These are phyloP conservation scores for Paracorniculantispora psalliotae DNA, from an alignment of 2,329 filamentous ascomycete genomes.

Conservation along the genomic window DNA sequence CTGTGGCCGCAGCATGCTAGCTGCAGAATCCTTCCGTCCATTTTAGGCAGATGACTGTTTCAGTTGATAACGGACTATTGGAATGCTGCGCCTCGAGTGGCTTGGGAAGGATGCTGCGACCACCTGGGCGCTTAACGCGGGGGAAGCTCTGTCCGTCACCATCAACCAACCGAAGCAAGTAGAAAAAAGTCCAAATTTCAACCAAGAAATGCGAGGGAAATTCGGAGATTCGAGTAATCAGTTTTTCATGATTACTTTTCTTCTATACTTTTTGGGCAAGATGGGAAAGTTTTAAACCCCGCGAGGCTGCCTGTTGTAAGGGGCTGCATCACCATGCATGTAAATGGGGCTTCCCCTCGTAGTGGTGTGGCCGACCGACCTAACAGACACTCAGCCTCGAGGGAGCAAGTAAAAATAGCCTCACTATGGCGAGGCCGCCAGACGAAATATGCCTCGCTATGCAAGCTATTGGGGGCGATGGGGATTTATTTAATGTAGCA, in stretches of 20 bases:
- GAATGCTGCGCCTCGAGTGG: not conserved
- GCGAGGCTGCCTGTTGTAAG: not conserved
- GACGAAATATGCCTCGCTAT: not conserved
- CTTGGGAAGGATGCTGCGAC: not conserved
- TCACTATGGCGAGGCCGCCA: too few species aligned
- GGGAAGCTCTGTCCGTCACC: too few species aligned
- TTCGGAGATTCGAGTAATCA: not conserved
- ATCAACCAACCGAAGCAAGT: too few species aligned
- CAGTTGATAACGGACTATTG: not conserved
- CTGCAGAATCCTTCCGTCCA: too few species aligned
- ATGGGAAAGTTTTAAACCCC: not conserved
- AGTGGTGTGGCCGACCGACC: not conserved
- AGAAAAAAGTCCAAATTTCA: not conserved
- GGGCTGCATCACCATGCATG: not conserved
- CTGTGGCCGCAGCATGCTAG: not conserved
- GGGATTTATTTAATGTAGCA: not conserved
- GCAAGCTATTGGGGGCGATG: not conserved
- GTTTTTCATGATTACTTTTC: too few species aligned
- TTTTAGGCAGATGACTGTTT: too few species aligned
- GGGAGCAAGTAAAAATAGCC: not conserved
- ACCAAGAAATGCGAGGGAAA: not conserved
- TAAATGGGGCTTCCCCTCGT: not conserved
- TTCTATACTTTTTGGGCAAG: too few species aligned
- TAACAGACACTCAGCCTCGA: not conserved
- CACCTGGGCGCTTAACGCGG: not conserved